phyloP scores from a whole-genome alignment of 2,329 filamentous ascomycete species.

The Nemania bipapillata region DNA sequence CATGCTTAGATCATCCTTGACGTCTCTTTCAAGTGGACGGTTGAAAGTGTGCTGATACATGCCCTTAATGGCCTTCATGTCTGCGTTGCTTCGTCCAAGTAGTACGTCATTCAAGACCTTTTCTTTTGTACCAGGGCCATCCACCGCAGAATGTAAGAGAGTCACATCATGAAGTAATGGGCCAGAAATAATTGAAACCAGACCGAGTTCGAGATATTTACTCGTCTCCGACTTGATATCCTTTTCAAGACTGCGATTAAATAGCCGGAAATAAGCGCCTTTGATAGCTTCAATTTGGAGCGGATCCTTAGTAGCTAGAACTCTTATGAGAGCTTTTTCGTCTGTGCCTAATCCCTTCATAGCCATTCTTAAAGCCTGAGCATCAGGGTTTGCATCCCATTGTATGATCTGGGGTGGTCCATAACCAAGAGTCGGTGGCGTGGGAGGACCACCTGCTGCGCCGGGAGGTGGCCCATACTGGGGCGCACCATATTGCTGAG shows the following conservation, averaged over 20 bases:
- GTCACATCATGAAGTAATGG: conserved; percentile 81
- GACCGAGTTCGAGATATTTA: conserved; percentile 76
- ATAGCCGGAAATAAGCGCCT: conserved; percentile 70
- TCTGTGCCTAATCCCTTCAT: conserved; percentile 97
- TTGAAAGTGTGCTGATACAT: conserved; percentile 76
- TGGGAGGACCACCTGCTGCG: conserved; percentile 59
- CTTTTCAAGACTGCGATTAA: conserved; percentile 74
- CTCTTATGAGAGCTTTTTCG: conserved; percentile 77
- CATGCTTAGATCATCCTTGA: conserved; percentile 82
- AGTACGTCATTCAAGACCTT: conserved; percentile 85
- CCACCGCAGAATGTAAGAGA: conserved; percentile 75
- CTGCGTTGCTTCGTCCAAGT: conserved; percentile 83
- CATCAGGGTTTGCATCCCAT: conserved; percentile 75
- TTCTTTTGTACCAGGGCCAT: conserved; percentile 87
- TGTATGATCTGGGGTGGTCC: conserved; percentile 74
- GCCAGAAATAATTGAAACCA: conserved; percentile 80
- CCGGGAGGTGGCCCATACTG: conserved; percentile 43
- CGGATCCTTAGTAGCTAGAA: conserved; percentile 78
- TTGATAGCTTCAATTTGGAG: conserved; percentile 78
- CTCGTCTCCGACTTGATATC: conserved; percentile 83
- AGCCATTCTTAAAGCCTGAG: conserved; percentile 77
- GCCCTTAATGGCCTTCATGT: conserved; percentile 85
- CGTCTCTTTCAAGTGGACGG: conserved; percentile 73
- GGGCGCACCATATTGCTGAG: conserved; percentile 56
- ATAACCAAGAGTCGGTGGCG: conserved; percentile 78